Conservation (phyloP, 805 yeast species). For the Cyberlindnera euphorbiae region DNA sequence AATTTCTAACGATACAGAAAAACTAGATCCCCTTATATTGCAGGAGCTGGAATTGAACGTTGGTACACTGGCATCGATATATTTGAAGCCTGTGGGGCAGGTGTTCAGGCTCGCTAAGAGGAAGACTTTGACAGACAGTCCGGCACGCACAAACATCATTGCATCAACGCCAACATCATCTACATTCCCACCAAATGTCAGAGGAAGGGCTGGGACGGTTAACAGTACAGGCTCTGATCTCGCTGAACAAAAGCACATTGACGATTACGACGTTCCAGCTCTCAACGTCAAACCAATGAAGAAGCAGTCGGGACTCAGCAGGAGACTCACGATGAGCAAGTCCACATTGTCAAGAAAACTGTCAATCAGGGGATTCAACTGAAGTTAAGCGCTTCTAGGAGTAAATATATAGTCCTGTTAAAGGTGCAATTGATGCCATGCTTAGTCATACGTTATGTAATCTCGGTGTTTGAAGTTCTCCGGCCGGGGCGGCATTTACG, state of each 20-base stretch:
- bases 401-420: background rate
- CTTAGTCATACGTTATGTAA: too few relatives aligned
- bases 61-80: slow-evolving; percentile 79
- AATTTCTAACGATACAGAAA: slow-evolving; percentile 62
- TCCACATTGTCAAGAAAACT: slow-evolving; percentile 33
- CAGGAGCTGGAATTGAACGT: slow-evolving; percentile 81
- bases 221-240: slow-evolving; percentile 5
- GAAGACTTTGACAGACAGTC: slow-evolving; percentile 44
- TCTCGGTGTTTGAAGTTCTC: too few relatives aligned
- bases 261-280: slow-evolving; percentile 37
- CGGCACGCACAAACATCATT: slow-evolving; percentile 35
- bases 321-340: slow-evolving; percentile 30
- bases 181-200: background rate
- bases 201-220: slow-evolving; percentile 9
- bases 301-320: slow-evolving; percentile 29
- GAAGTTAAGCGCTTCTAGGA: background rate
- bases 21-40: slow-evolving; percentile 60
- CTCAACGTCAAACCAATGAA: slow-evolving; percentile 32
- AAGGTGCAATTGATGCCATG: too few relatives aligned
- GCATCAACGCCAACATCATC: slow-evolving; percentile 2
- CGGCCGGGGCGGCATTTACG: too few relatives aligned
- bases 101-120: slow-evolving; percentile 66
- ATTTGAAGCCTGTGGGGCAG: slow-evolving; percentile 76
- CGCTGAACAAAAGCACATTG: slow-evolving; percentile 24
- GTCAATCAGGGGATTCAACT: slow-evolving; percentile 25